Evolutionary conservation across 208 protist genomes (phyloP), one percentile per base, ranked within the genome.

Genomic region (Pavlovales sp.): DNA sequence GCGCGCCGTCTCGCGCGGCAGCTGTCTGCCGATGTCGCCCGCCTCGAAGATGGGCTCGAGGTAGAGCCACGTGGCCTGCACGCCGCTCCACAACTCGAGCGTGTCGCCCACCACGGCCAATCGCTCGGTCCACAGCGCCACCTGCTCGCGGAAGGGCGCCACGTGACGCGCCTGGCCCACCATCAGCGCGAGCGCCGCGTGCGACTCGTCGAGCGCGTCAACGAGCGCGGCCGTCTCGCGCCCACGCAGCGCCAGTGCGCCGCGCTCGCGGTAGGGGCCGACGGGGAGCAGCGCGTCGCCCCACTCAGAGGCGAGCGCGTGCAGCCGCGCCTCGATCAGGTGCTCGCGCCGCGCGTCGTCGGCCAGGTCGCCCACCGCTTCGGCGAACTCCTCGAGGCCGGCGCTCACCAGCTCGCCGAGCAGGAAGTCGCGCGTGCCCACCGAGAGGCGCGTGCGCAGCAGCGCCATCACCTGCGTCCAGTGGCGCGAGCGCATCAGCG

Each of bases 21-120:
- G 94, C 93, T 98, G 97, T 93, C 96, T 97, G 92, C 97, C 96
- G 79, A 98, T 98, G 89, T 98, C 97, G 93, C 96, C 97, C 71
- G 94, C 94, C 8, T 96, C 96, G 91, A 99, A 99, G 22, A 98
- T 97, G 36, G 97, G 96, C 93, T 98, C 96, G 71, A 99, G 93
- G 91, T 98, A 98, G 90, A 97, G 96, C 97, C 97, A 99, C 66
- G 93, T 75, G 44, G 89, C 84, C 79, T 97, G 95, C 8, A 96
- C 94, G 81, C 89, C 44, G 0, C 95, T 38, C 95, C 95, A 97
- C 41, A 92, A 46, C 75, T 95, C 94, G 30, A 97, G 66, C 36
- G 93, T 89, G 8, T 94, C 91, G 40, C 86, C 83, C 44, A 93
- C 85, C 0, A 84, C 90, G 8, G 92, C 92, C 10, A 97, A 84